Evolutionary conservation across 2,329 filamentous ascomycete genomes (phyloP).

Genomic region (Zalaria obscura): DNA sequence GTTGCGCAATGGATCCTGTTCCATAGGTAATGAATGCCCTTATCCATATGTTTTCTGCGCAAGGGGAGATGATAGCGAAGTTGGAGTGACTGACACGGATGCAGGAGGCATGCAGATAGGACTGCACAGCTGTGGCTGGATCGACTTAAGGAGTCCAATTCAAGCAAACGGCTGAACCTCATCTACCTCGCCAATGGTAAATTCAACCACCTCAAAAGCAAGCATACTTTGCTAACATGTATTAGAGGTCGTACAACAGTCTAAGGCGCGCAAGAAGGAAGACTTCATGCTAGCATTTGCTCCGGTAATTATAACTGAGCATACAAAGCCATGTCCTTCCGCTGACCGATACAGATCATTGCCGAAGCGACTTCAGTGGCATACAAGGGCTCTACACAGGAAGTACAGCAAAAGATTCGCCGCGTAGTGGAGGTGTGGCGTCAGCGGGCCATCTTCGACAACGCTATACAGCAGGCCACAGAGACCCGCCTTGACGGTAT

Average conservation of each 20-base stretch:
- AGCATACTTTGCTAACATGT: slow-evolving; percentile 2
- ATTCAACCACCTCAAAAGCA: slow-evolving; percentile 3
- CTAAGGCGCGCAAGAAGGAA: slow-evolving; percentile 78
- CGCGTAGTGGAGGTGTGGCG: slow-evolving; percentile 93
- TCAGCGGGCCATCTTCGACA: slow-evolving; percentile 71
- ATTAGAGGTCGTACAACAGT: slow-evolving; percentile 88
- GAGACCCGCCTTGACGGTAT: slow-evolving; percentile 68
- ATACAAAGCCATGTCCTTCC: not conserved
- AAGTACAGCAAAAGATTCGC: slow-evolving; percentile 76
- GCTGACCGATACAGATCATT: slow-evolving; percentile 42
- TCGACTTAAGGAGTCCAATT: slow-evolving; percentile 75
- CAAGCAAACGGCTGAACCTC: slow-evolving; percentile 74
- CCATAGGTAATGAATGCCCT: slow-evolving; percentile 57
- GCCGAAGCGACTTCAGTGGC: slow-evolving; percentile 81
- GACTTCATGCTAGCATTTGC: slow-evolving; percentile 89
- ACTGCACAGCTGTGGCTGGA: slow-evolving; percentile 89
- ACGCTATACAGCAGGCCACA: slow-evolving; percentile 63
- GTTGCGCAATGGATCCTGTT: slow-evolving; percentile 99
- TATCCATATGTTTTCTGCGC: not conserved
- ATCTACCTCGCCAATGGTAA: slow-evolving; percentile 91
- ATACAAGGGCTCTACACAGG: slow-evolving; percentile 75
- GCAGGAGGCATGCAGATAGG: slow-evolving; percentile 77
- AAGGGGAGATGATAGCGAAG: too few relatives aligned
- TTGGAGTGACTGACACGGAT: not conserved
- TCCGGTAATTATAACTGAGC: slow-evolving; percentile 35